A percentile compares a stretch with the other conserved stretches of the same genome.
These are phyloP conservation scores for Ceratocystis cacaofunesta DNA, from an alignment of 2,329 filamentous ascomycete genomes.

Conservation along the genomic window DNA sequence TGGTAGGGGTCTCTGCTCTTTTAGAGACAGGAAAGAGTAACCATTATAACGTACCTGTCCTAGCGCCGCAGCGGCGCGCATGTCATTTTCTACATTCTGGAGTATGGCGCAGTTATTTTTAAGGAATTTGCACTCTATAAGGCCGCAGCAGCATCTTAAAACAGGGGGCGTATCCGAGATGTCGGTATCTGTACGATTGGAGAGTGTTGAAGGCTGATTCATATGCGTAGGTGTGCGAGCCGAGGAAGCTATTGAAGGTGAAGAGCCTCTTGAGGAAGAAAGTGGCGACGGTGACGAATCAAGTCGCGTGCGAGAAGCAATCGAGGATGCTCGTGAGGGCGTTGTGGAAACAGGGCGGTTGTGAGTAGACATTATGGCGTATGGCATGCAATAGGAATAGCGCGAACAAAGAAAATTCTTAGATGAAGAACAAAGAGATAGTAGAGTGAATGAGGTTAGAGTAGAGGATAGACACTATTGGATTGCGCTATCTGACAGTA, in stretches of 20 bases:
- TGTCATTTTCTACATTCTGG: conserved; percentile 71
- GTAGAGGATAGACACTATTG: background rate
- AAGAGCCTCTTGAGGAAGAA: conserved; percentile 7
- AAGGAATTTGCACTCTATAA: conserved; percentile 61
- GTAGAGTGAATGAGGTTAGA: background rate
- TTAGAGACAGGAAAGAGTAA: background rate
- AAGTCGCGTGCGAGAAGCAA: conserved; percentile 10
- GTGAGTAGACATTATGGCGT: conserved; percentile 7
- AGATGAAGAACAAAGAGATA: background rate
- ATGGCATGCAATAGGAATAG: background rate
- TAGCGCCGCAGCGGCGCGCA: conserved; percentile 69
- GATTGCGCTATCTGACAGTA: background rate
- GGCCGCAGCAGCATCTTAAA: conserved; percentile 73
- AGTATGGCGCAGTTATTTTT: conserved; percentile 66
- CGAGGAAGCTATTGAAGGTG: background rate
- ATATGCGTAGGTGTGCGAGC: background rate
- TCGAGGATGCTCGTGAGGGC: conserved; percentile 11
- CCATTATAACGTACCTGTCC: conserved; percentile 63
- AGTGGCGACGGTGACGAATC: conserved; percentile 9
- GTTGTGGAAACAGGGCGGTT: conserved; percentile 1
- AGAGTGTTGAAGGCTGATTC: background rate
- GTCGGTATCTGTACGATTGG: background rate
- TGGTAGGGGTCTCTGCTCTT: background rate
- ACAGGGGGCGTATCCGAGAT: conserved; percentile 21
- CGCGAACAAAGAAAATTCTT: background rate